Percentiles rank a stretch among this genome's conserved stretches.
phyloP scores from a whole-genome alignment of 73 alveolate genomes.

The Loxodes magnus region DNA sequence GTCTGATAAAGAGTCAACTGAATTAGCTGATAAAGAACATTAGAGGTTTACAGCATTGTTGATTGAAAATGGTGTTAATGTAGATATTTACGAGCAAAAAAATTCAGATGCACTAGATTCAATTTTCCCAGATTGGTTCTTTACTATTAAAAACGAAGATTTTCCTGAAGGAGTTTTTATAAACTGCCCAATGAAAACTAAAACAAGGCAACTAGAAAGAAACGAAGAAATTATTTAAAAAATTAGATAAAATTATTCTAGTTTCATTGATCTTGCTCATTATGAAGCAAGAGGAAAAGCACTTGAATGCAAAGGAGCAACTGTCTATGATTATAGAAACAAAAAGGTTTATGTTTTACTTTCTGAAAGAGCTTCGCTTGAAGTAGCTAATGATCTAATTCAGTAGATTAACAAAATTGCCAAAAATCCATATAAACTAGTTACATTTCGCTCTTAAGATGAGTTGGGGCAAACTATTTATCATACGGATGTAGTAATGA shows the following conservation, averaged over 20 bases:
- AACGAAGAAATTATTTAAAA: conserved; percentile 26
- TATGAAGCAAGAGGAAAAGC: conserved; percentile 34
- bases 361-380: conserved; percentile 32
- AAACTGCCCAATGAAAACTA: conserved; percentile 29
- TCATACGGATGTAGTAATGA: conserved; percentile 35
- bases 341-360: conserved; percentile 20
- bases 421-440: conserved; percentile 11
- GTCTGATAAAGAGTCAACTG: conserved; percentile 17
- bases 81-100: conserved; percentile 20
- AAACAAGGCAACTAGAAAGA: conserved; percentile 27
- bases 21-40: too few species aligned
- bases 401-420: conserved; percentile 29
- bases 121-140: conserved; percentile 44
- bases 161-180: conserved; percentile 44
- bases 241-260: conserved; percentile 12
- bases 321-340: conserved; percentile 30
- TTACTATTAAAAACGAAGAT: conserved; percentile 31
- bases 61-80: conserved; percentile 30
- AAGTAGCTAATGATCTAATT: conserved; percentile 19
- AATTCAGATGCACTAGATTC: conserved; percentile 32
- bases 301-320: conserved; percentile 33
- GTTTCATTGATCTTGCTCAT: conserved; percentile 22
- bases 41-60: conserved; percentile 14
- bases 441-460: conserved; percentile 28
- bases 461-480: conserved; percentile 18